Base-by-base conservation (phyloP, 441 rosid genomes). In the Pelargonium myrrhifolium region DNA sequence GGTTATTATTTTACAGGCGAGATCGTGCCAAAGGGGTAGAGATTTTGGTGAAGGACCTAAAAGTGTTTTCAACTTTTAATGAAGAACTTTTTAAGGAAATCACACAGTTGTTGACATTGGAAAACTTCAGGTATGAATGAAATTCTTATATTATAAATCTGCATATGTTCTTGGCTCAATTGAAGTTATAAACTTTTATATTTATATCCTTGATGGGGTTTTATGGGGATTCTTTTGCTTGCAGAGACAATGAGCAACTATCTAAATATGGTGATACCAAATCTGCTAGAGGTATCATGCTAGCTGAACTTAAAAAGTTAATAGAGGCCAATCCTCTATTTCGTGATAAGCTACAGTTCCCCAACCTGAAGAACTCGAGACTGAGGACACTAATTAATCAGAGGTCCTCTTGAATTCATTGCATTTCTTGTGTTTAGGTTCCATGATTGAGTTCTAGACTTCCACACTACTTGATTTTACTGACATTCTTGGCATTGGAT, bases 251-350 rank as follows among this genome's bases (percentile, higher is more conserved):
- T 66, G 93, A 87, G 70, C 96, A 87, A 69, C 87, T 87, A 55
- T 86, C 96, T 0, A 87, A 87, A 65, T 89, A 87, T 53, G 89
- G 96, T 21, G 93, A 89, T 71, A 84, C 89, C 9, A 87, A 86
- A 75, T 80, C 93, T 68, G 96, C 96, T 49, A 88, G 93, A 83
- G 74, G 78, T 70, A 85, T 89, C 72, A 89, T 89, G 96, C 86
- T 89, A 49, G 79, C 77, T 24, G 93, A 89, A 75, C 80, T 89
- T 66, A 89, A 87, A 70, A 89, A 87, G 75, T 76, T 89, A 76
- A 86, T 89, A 63, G 96, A 89, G 82, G 96, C 93, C 43, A 89
- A 89, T 62, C 96, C 93, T 14, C 81, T 87, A 73, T 89, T 89
- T 74, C 96, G 96, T 1, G 93, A 89, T 71, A 89, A 87, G 80